Evolutionary conservation across 805 yeast genomes (phyloP).

Genomic region (Pichia membranifaciens): DNA sequence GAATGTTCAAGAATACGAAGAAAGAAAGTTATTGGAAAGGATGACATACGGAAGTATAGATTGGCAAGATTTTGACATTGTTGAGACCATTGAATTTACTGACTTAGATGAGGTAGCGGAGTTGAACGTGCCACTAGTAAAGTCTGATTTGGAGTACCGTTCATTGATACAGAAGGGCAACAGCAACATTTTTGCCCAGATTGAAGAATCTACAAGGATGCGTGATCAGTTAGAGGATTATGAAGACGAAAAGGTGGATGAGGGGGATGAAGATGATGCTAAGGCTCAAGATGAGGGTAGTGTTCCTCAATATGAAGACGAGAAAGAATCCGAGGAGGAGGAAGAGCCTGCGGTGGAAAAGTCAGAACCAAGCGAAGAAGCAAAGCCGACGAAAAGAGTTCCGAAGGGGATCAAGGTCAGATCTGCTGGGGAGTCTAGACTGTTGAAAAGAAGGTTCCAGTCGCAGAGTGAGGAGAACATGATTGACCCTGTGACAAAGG

Average conservation of each 20-base stretch:
- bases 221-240: conserved; percentile 15
- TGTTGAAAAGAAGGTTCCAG: conserved; percentile 26
- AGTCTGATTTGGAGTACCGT: conserved; percentile 56
- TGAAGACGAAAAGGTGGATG: conserved; percentile 4
- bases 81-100: conserved; percentile 62
- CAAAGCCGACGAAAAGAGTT: neutral
- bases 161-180: conserved; percentile 47
- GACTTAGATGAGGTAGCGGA: conserved; percentile 55
- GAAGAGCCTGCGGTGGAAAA: neutral
- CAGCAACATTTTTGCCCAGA: conserved; percentile 6
- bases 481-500: conserved; percentile 17
- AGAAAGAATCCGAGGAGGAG: conserved; percentile 3
- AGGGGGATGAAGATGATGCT: conserved; percentile 2
- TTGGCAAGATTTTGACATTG: conserved; percentile 79
- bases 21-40: conserved; percentile 34
- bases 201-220: neutral
- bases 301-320: conserved; percentile 12
- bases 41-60: conserved; percentile 68
- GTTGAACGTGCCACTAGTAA: conserved; percentile 47
- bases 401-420: conserved; percentile 56
- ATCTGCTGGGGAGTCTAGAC: conserved; percentile 67
- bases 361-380: conserved; percentile 2
- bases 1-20: conserved; percentile 27
- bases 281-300: conserved; percentile 15
- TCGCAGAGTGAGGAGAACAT: conserved; percentile 1